Evolutionary conservation across 441 rosid genomes (phyloP), one percentile per base, ranked within the genome.

Genomic region (Macaranga tanarius): DNA sequence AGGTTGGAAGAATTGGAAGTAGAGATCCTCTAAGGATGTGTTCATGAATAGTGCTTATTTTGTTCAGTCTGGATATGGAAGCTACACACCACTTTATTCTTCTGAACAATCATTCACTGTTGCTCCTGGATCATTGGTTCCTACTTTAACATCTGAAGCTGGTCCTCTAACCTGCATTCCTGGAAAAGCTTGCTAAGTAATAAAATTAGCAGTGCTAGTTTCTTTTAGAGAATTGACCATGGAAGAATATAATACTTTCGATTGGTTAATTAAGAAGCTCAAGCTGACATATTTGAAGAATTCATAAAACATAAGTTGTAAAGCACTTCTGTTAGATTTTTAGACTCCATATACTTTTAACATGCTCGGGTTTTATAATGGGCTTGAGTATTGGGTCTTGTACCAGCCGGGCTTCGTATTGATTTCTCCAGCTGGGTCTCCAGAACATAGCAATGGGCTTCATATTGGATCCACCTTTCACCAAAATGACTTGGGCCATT

Each of bases 1-100:
- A 58, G 74, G 76, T 0, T 93, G 98, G 98, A 82, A 80, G 78
- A 55, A 78, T 74, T 93, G 98, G 98, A 91, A 88, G 50, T 93
- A 93, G 98, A 84, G 95, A 71, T 88, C 95, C 16, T 92, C 90
- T 71, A 89, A 86, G 60, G 95, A 92, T 77, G 75, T 87, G 69
- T 77, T 91, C 73, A 79, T 82, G 48, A 93, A 91, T 47, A 95
- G 95, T 3, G 98, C 98, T 69, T 91, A 79, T 76, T 91, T 93
- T 80, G 84, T 91, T 64, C 84, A 88, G 19, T 91, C 98, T 2
- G 98, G 98, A 16, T 88, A 88, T 44, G 89, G 90, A 17, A 87
- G 92, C 7, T 78, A 80, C 56, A 77, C 89, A 0, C 87, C 89
- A 42, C 81, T 83, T 80, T 91, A 88, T 50, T 88, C 94, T 25